Base-by-base conservation (phyloP, 2,329 filamentous ascomycete species). In the Exserohilum rostratum region DNA sequence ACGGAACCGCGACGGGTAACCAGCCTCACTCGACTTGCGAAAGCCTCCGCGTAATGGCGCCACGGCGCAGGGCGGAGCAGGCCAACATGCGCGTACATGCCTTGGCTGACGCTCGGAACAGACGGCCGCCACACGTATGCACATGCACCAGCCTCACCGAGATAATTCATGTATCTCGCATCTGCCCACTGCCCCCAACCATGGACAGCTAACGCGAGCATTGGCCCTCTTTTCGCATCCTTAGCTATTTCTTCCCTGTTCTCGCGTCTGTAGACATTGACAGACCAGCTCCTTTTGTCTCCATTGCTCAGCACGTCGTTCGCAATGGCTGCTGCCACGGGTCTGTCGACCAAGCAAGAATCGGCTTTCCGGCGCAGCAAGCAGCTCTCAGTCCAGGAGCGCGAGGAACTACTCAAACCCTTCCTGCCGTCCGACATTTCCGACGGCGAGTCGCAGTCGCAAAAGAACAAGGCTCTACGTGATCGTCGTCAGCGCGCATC, bases 361-460 rank as follows among this genome's bases (percentile, higher is more conserved):
- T 52, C 62, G 6, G 74, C 72, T 45, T 73, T 78, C 60, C 71
- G 69, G 49, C 60, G 62, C 45, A 67, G 61, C 62, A 68, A 70
- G 38, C 71, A 75, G 47, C 74, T 84, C 30, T 73, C 73, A 31
- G 65, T 71, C 17, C 63, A 77, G 47, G 78, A 85, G 54, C 81
- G 83, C 45, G 82, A 83, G 64, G 73, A 73, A 31, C 71, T 85
- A 37, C 43, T 85, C 40, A 80, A 80, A 56, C 77, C 78, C 35
- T 84, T 83, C 60, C 78, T 85, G 1, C 83, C 83, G 11, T 72
- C 79, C 11, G 66, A 66, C n/a, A 75, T 79, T 6, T 57, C 60
- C 1, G 62, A 69, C 3, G 55, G 64, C 35, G 61, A 59, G 35
- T 37, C 57, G 43, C 55, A 58, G 27, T 20, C 52, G 39, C 51